Evolutionary conservation across 2,329 filamentous ascomycete species (phyloP).

Genomic region (Exophiala aquamarina): DNA sequence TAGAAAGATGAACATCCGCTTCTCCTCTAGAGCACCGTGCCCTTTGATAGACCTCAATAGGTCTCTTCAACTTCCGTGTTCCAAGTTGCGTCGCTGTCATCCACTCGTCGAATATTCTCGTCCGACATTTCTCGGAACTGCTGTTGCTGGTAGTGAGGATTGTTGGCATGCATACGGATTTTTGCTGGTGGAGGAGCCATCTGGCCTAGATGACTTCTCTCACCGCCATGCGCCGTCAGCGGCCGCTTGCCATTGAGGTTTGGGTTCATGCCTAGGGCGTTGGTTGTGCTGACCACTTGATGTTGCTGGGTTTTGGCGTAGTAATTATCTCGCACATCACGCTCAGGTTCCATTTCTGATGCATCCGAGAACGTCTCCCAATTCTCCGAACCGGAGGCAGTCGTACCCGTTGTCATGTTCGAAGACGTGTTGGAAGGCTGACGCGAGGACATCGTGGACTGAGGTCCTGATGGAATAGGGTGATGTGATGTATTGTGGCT

Average conservation of each 20-base stretch:
- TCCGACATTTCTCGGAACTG: constrained; percentile 21
- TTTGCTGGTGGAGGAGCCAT: constrained; percentile 36
- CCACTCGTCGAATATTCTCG: constrained; percentile 20
- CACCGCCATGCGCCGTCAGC: constrained; percentile 12
- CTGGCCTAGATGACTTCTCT: constrained; percentile 6
- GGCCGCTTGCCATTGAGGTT: constrained; percentile 24
- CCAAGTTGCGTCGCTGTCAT: constrained; percentile 28
- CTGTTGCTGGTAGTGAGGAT: constrained; percentile 8
- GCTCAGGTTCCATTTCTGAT: constrained; percentile 71
- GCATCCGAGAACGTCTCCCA: constrained; percentile 96
- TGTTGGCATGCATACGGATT: constrained; percentile 30
- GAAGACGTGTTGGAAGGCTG: constrained; percentile 72
- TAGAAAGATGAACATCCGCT: too few relatives aligned
- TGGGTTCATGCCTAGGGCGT: constrained; percentile 15
- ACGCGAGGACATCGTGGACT: constrained; percentile 44
- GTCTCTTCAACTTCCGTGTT: constrained; percentile 29
- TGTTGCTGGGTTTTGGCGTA: constrained; percentile 52
- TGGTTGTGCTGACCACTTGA: constrained; percentile 33
- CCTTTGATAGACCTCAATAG: constrained; percentile 21
- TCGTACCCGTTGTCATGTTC: constrained; percentile 47
- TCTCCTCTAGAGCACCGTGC: too few relatives aligned
- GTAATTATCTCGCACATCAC: constrained; percentile 74
- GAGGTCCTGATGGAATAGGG: constrained; percentile 28
- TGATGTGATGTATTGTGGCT: constrained; percentile 22
- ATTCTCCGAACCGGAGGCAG: constrained; percentile 83